Conservation (phyloP, 208 protist genomes). For the Wallacemonas sp. region DNA sequence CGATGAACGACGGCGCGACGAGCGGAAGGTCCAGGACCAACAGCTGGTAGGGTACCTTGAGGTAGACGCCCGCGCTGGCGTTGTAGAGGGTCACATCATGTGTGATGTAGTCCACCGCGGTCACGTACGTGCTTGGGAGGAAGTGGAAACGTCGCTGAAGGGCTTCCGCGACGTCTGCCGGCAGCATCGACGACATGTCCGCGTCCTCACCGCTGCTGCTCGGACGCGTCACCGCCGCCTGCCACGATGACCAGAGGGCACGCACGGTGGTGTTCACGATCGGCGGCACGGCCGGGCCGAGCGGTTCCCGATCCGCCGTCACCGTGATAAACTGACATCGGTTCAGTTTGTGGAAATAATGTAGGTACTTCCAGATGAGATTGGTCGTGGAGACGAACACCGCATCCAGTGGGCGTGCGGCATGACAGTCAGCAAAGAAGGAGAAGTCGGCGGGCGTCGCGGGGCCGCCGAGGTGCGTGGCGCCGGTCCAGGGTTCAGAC, state of each 20-base stretch:
- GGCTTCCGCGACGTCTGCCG: background rate
- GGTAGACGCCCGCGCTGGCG: slow-evolving; percentile 41
- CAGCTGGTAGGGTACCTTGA: slow-evolving; percentile 52
- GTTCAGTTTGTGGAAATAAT: slow-evolving; percentile 65
- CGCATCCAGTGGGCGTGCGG: slow-evolving; percentile 67
- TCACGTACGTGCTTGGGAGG: slow-evolving; percentile 48
- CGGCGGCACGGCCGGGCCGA: slow-evolving; percentile 43
- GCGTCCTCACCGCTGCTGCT: background rate
- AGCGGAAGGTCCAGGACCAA: slow-evolving; percentile 81
- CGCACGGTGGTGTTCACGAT: slow-evolving; percentile 46
- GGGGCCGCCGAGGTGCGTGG: background rate
- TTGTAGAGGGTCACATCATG: slow-evolving; percentile 74
- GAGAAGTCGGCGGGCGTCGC: background rate
- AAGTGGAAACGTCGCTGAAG: slow-evolving; percentile 22
- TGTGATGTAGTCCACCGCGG: slow-evolving; percentile 31
- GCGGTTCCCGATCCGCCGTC: slow-evolving; percentile 60
- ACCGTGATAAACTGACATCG: slow-evolving; percentile 50
- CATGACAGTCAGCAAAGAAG: slow-evolving; percentile 15
- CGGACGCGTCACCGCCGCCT: slow-evolving; percentile 2
- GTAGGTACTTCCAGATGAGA: slow-evolving; percentile 74
- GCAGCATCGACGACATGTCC: background rate
- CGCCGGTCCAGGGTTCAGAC: no score
- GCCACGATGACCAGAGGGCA: slow-evolving; percentile 47
- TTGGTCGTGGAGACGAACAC: slow-evolving; percentile 83
- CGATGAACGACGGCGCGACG: slow-evolving; percentile 62